Percentiles rank a stretch among this genome's conserved stretches.
Evolutionary conservation across 352 stramenopile genomes (phyloP).

Genomic region (Globisporangium lucens): DNA sequence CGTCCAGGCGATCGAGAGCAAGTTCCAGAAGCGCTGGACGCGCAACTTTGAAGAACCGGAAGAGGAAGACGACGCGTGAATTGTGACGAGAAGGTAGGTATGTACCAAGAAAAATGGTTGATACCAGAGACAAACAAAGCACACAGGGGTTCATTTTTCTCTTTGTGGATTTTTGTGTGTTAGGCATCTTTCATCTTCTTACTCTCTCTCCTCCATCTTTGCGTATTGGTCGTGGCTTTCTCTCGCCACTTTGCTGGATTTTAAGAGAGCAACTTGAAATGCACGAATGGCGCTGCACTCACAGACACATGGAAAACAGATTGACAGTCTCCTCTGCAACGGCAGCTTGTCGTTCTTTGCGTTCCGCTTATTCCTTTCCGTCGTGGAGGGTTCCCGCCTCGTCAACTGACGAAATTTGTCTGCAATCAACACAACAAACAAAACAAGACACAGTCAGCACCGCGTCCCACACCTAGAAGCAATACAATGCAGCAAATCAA

Average conservation of each 20-base stretch:
- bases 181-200: background rate
- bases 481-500: slow-evolving; percentile 1
- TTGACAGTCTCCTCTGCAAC: background rate
- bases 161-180: background rate
- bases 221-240: background rate
- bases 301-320: background rate
- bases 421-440: slow-evolving; percentile 20
- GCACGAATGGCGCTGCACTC: background rate
- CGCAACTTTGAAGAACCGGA: slow-evolving; percentile 59
- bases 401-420: slow-evolving; percentile 89
- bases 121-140: background rate
- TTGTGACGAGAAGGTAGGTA: background rate
- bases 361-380: slow-evolving; percentile 51
- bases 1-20: slow-evolving; percentile 66
- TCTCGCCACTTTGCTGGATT: background rate
- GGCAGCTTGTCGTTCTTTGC: background rate
- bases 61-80: slow-evolving; percentile 9
- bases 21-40: slow-evolving; percentile 55
- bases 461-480: background rate
- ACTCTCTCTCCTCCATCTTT: background rate
- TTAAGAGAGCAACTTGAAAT: background rate
- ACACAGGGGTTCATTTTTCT: background rate
- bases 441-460: slow-evolving; percentile 14
- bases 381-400: slow-evolving; percentile 80
- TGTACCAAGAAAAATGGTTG: background rate